phyloP scores from a whole-genome alignment of 1,284 basidiomycete species.

The Phylloboletellus chloephorus region DNA sequence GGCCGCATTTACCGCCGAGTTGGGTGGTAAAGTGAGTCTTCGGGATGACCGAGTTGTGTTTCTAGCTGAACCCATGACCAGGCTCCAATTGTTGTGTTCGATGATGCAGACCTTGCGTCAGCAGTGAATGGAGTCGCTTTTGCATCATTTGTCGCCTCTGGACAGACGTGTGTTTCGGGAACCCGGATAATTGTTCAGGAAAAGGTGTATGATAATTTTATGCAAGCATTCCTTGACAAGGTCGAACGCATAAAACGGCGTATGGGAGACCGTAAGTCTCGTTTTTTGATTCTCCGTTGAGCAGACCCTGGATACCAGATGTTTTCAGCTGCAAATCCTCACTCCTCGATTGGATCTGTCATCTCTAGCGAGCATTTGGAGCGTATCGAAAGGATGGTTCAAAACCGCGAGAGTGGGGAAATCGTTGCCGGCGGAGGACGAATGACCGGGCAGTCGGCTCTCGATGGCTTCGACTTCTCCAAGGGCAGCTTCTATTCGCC shows the following conservation, averaged over 20 bases:
- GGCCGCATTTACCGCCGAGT: slow-evolving; percentile 70
- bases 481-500: slow-evolving; percentile 71
- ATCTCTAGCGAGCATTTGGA: slow-evolving; percentile 61
- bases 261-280: slow-evolving; percentile 69
- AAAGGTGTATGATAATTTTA: slow-evolving; percentile 61
- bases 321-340: slow-evolving; percentile 56
- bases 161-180: slow-evolving; percentile 81
- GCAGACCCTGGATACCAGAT: not conserved
- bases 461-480: slow-evolving; percentile 67
- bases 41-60: not conserved
- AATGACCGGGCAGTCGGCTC: slow-evolving; percentile 51
- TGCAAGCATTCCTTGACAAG: slow-evolving; percentile 57
- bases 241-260: slow-evolving; percentile 53
- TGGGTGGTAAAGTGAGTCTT: slow-evolving; percentile 66
- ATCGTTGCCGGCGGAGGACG: slow-evolving; percentile 61
- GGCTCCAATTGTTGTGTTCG: slow-evolving; percentile 74
- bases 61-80: slow-evolving; percentile 26
- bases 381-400: slow-evolving; percentile 58
- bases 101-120: slow-evolving; percentile 63
- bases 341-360: slow-evolving; percentile 70
- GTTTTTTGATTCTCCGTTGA: slow-evolving; percentile 16
- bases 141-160: slow-evolving; percentile 78
- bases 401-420: slow-evolving; percentile 40
- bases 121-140: slow-evolving; percentile 78
- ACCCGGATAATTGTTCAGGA: slow-evolving; percentile 69